A percentile compares a stretch with the other conserved stretches of the same genome.
Conservation (phyloP, 495 filamentous ascomycete species). For the Neurospora tetraspora region DNA sequence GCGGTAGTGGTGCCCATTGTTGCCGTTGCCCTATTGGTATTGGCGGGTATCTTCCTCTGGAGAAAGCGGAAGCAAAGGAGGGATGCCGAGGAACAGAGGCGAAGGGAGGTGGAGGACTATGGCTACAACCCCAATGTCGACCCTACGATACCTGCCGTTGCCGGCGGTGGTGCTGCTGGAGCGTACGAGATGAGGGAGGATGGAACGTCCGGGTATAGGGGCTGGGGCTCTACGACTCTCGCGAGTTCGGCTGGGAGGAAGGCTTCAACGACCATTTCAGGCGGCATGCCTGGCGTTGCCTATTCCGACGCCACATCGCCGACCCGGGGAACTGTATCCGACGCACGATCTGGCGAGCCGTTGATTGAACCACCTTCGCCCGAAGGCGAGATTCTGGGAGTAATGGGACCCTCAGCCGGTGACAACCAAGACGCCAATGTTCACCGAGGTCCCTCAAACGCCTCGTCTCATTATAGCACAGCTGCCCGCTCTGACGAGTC, state of each 20-base stretch:
- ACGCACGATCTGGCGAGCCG: constrained; percentile 63
- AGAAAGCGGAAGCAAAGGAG: constrained; percentile 74
- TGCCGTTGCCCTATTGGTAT: constrained; percentile 71
- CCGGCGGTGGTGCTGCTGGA: constrained; percentile 39
- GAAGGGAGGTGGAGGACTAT: constrained; percentile 95
- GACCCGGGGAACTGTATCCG: constrained; percentile 57
- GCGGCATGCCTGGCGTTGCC: constrained; percentile 51
- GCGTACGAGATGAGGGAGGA: constrained; percentile 62
- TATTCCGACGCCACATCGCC: constrained; percentile 73
- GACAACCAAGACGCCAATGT: constrained; percentile 57
- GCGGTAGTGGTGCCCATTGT: constrained; percentile 91
- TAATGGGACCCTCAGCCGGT: constrained; percentile 62
- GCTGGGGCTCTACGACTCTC: constrained; percentile 79
- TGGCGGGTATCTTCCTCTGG: constrained; percentile 74
- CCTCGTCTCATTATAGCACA: constrained; percentile 88
- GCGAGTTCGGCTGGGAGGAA: constrained; percentile 67
- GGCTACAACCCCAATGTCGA: constrained; percentile 93
- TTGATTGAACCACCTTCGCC: constrained; percentile 51
- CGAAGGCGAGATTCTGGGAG: constrained; percentile 58
- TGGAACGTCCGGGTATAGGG: constrained; percentile 68
- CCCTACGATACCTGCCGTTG: constrained; percentile 65
- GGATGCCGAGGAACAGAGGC: constrained; percentile 72
- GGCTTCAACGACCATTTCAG: constrained; percentile 78
- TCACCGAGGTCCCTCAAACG: constrained; percentile 86
- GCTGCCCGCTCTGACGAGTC: constrained; percentile 76